Base-by-base conservation (phyloP, 768 basidiomycete species). In the Pulveroboletus frians region DNA sequence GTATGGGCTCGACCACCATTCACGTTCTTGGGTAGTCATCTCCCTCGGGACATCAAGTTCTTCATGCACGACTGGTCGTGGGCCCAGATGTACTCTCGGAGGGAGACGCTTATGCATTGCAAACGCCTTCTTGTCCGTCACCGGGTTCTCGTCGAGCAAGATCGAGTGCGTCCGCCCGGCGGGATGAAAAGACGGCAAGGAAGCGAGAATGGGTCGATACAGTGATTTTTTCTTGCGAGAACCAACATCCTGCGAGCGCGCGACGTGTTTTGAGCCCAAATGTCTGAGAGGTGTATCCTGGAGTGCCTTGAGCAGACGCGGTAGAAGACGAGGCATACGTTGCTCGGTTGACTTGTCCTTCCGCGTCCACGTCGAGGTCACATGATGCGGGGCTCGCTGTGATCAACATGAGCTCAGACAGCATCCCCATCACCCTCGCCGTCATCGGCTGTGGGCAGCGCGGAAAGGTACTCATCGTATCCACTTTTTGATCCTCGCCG, bases 381-480 rank as follows among this genome's bases (percentile, higher is more conserved):
- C 23, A 47, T 55, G 35, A n/a, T n/a, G n/a, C n/a, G n/a, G n/a
- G n/a, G n/a, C n/a, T n/a, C n/a, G n/a, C n/a, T n/a, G n/a, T n/a
- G 20, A 41, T 40, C 40, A 29, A 3, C n/a, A 69, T 59, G 58
- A 47, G 30, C 49, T 39, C 60, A 10, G 5, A 14, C 31, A 44
- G 23, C 31, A 39, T 38, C 17, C 79, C 82, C 10, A 70, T 92
- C 39, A 92, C 88, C 0, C 57, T 93, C 31, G 89, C 81, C 13
- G 71, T 93, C 51, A 66, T 94, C 29, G 92, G 92, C 17, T 90
- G 88, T 58, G 92, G 92, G 6, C 83, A 88, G 63, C 81, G 92
- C 47, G 92, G 91, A 45, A 76, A 74, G 71, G 90, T 89, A 52
- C 31, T 69, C 23, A 18, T 32, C 21, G 32, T 23, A n/a, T 35